Evolutionary conservation across 768 basidiomycete genomes (phyloP).

Genomic region (Calvatia gigantea): DNA sequence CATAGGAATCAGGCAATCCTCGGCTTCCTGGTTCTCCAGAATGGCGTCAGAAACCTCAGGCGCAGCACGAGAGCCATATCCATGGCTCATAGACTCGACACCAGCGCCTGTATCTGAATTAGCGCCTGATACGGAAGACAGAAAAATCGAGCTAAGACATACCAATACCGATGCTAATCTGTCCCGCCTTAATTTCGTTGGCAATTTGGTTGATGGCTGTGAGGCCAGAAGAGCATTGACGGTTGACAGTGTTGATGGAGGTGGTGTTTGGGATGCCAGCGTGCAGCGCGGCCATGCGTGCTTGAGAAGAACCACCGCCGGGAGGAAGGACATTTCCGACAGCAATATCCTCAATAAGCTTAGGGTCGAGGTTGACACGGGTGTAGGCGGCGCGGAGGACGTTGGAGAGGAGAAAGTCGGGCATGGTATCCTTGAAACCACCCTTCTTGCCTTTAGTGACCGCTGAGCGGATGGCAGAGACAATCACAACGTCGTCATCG

Average conservation of each 20-base stretch:
- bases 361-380: constrained; percentile 68
- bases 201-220: constrained; percentile 82
- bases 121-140: constrained; percentile 6
- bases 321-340: constrained; percentile 90
- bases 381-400: constrained; percentile 74
- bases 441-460: constrained; percentile 89
- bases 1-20: constrained; percentile 85
- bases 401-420: constrained; percentile 76
- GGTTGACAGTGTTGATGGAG: constrained; percentile 79
- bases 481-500: constrained; percentile 88
- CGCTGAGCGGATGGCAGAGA: constrained; percentile 85
- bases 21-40: constrained; percentile 61
- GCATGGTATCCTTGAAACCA: constrained; percentile 86
- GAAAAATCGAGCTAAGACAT: constrained; percentile 20
- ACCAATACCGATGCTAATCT: constrained; percentile 92
- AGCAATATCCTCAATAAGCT: constrained; percentile 77
- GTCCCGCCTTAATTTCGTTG: constrained; percentile 70
- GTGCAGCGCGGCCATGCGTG: constrained; percentile 84
- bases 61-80: constrained; percentile 57
- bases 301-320: constrained; percentile 75
- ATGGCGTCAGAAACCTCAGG: constrained; percentile 64
- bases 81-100: constrained; percentile 87
- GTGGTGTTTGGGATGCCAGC: constrained; percentile 80
- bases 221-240: constrained; percentile 88
- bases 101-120: constrained; percentile 56